Evolutionary conservation across 176 grass and related monocot genomes (phyloP).

Genomic region (Melocanna baccifera): DNA sequence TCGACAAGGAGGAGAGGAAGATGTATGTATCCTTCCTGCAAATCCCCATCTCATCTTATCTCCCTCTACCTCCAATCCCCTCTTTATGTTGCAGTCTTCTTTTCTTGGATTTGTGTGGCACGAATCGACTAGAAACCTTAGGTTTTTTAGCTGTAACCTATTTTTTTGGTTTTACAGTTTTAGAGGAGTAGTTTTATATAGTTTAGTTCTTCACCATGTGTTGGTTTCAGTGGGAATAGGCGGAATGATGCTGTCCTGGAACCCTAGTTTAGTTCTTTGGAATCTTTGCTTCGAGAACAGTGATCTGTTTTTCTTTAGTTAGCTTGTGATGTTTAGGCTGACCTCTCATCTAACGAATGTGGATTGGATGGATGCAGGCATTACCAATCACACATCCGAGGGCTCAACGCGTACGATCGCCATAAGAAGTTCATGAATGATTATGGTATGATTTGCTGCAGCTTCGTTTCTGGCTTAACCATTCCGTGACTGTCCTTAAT

Average conservation of each 20-base stretch:
- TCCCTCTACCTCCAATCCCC: not conserved
- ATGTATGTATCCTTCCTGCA: constrained; percentile 30
- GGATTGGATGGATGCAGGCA: constrained; percentile 56
- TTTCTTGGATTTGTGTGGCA: not conserved
- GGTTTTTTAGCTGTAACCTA: not conserved
- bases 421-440: constrained; percentile 88
- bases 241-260: not conserved
- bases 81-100: not conserved
- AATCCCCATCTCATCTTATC: not conserved
- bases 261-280: not conserved
- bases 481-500: not conserved
- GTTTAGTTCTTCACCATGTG: not conserved
- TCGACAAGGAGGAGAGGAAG: constrained; percentile 66
- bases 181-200: not conserved
- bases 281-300: not conserved
- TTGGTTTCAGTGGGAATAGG: not conserved
- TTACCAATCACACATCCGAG: constrained; percentile 78
- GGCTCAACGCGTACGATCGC: constrained; percentile 77
- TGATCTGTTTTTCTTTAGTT: not conserved
- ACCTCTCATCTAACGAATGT: not conserved
- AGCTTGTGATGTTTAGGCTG: not conserved
- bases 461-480: not conserved
- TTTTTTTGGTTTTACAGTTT: not conserved
- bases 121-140: not conserved
- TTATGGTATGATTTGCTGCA: constrained; percentile 38